Conservation (phyloP, 352 stramenopile species). For the Phytopythium oedochilum region DNA sequence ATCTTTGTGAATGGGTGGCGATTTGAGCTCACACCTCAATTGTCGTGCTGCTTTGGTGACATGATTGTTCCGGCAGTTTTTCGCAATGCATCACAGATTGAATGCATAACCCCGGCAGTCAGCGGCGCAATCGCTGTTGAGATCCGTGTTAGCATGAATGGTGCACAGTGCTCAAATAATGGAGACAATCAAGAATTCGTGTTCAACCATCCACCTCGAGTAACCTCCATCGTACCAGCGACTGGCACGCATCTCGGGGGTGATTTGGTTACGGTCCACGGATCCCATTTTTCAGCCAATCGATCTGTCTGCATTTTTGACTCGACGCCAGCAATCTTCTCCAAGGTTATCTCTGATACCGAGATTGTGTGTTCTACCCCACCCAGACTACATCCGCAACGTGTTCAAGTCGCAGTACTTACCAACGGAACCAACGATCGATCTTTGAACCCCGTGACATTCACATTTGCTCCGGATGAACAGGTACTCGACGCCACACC, state of each 20-base stretch:
- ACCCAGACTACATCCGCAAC: conserved; percentile 9
- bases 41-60: conserved; percentile 68
- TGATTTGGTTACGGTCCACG: conserved; percentile 32
- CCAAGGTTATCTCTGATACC: conserved; percentile 19
- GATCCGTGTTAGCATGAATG: conserved; percentile 55
- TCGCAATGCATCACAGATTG: conserved; percentile 52
- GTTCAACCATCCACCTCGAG: conserved; percentile 28
- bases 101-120: conserved; percentile 40
- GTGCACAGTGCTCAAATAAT: conserved; percentile 44
- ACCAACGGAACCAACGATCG: conserved; percentile 64
- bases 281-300: conserved; percentile 37
- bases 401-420: conserved; percentile 35
- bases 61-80: conserved; percentile 47
- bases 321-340: neutral
- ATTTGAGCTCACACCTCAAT: conserved; percentile 39
- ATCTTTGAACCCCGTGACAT: conserved; percentile 27
- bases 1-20: conserved; percentile 40
- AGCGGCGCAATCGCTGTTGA: conserved; percentile 12
- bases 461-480: conserved; percentile 37
- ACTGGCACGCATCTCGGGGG: conserved; percentile 45
- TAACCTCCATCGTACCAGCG: conserved; percentile 26
- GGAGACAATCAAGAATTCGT: conserved; percentile 24
- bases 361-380: conserved; percentile 46
- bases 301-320: conserved; percentile 36
- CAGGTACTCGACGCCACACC: conserved; percentile 34